phyloP scores from a whole-genome alignment of 148 eudicot species.

The Amaranthus palmeri region DNA sequence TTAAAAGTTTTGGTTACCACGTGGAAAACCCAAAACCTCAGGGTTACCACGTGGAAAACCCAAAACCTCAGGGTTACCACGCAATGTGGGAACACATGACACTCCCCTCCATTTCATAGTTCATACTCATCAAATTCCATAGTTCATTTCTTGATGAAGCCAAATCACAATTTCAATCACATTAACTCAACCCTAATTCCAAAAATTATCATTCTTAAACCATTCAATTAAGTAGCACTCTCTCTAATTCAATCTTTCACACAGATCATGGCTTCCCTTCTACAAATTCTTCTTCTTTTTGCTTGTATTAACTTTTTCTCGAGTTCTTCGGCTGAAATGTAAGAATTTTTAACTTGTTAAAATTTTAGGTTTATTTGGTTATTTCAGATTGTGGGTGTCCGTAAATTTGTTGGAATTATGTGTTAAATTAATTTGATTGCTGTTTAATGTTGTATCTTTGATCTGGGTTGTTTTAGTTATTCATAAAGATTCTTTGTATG shows the following conservation, averaged over 20 bases:
- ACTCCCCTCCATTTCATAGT: too few relatives aligned
- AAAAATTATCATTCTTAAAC: background rate
- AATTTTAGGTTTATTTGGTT: background rate
- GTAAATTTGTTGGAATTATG: background rate
- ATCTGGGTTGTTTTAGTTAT: constrained; percentile 9
- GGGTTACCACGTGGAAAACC: too few relatives aligned
- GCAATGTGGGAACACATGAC: too few relatives aligned
- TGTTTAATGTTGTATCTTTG: constrained; percentile 2
- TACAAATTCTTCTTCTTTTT: constrained; percentile 30
- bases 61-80: too few relatives aligned
- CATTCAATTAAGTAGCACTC: background rate
- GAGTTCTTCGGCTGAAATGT: constrained; percentile 37
- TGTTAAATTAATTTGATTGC: constrained; percentile 9
- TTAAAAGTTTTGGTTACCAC: too few relatives aligned
- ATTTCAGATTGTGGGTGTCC: background rate
- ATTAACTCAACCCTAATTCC: background rate
- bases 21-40: too few relatives aligned
- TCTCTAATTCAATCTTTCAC: background rate
- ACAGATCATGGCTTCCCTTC: constrained; percentile 33
- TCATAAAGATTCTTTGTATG: background rate
- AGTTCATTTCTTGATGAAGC: constrained; percentile 13
- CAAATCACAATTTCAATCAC: background rate
- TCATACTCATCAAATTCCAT: too few relatives aligned
- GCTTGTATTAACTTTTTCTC: constrained; percentile 16
- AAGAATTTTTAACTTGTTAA: constrained; percentile 20